phyloP scores from a whole-genome alignment of 192 early-diverging fungal genomes.

The Dimargaris xerosporica region DNA sequence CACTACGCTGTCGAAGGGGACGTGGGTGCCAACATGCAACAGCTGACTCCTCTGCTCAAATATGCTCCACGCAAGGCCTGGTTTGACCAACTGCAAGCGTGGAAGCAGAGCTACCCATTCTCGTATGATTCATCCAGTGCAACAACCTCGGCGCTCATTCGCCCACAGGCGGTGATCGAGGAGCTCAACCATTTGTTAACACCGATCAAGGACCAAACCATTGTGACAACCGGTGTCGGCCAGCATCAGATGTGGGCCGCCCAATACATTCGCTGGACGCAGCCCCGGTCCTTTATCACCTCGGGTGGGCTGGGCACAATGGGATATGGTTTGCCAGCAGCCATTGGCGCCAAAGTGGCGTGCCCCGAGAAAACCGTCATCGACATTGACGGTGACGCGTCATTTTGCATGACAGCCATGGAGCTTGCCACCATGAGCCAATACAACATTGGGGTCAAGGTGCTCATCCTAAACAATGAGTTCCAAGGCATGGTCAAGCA shows the following conservation, averaged over 20 bases:
- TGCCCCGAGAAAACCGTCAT: slow-evolving; percentile 87
- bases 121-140: no score
- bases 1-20: slow-evolving; percentile 90
- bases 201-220: slow-evolving; percentile 77
- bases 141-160: slow-evolving; percentile 51
- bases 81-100: slow-evolving; percentile 64
- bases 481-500: slow-evolving; percentile 99
- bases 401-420: slow-evolving; percentile 97
- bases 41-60: slow-evolving; percentile 64
- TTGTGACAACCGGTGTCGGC: slow-evolving; percentile 92
- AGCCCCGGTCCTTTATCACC: slow-evolving; percentile 77
- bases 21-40: slow-evolving; percentile 70
- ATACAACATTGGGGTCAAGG: slow-evolving; percentile 95
- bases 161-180: slow-evolving; percentile 89
- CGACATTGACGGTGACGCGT: slow-evolving; percentile 97
- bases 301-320: slow-evolving; percentile 98
- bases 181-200: slow-evolving; percentile 76
- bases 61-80: slow-evolving; percentile 58
- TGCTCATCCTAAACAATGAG: slow-evolving; percentile 91
- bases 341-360: slow-evolving; percentile 95
- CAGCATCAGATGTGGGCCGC: slow-evolving; percentile 99
- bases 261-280: slow-evolving; percentile 84
- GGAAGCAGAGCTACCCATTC: slow-evolving; percentile 93
- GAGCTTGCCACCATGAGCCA: slow-evolving; percentile 95
- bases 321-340: slow-evolving; percentile 92